Evolutionary conservation across 495 filamentous ascomycete genomes (phyloP).

Genomic region (Alectoria sarmentosa): DNA sequence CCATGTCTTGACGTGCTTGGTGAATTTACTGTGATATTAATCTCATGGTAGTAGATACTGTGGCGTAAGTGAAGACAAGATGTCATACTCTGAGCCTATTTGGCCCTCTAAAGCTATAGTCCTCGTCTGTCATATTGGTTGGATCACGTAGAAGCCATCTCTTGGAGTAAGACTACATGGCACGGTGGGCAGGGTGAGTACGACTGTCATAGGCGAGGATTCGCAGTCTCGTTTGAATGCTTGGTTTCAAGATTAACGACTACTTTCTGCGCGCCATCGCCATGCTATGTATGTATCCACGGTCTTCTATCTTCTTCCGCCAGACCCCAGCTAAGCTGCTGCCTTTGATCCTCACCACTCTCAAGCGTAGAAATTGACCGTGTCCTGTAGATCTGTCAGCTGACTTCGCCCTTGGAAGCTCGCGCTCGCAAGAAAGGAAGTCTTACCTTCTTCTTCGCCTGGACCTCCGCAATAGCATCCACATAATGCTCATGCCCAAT

Average conservation of each 20-base stretch:
- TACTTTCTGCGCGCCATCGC: constrained; percentile 14
- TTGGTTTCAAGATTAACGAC: not conserved
- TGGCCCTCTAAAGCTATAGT: not conserved
- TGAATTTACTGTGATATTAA: not conserved
- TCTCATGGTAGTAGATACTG: not conserved
- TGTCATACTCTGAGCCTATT: not conserved
- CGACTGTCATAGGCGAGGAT: no score
- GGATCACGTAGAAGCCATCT: not conserved
- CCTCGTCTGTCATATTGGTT: not conserved
- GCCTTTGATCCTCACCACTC: not conserved
- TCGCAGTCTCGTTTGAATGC: not conserved
- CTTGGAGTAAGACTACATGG: not conserved
- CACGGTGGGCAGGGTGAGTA: not conserved
- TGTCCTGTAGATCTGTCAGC: constrained; percentile 38
- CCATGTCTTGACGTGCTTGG: not conserved
- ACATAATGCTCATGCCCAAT: constrained; percentile 98
- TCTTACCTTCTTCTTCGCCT: constrained; percentile 83
- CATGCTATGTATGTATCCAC: constrained; percentile 9
- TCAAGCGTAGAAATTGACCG: constrained; percentile 29
- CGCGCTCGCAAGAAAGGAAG: not conserved
- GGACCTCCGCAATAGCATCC: constrained; percentile 94
- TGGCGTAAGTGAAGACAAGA: not conserved
- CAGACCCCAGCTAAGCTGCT: not conserved
- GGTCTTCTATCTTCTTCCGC: not conserved
- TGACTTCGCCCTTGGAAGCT: not conserved